Base-by-base conservation (phyloP, 352 stramenopile genomes). In the Pythium brachiatum region DNA sequence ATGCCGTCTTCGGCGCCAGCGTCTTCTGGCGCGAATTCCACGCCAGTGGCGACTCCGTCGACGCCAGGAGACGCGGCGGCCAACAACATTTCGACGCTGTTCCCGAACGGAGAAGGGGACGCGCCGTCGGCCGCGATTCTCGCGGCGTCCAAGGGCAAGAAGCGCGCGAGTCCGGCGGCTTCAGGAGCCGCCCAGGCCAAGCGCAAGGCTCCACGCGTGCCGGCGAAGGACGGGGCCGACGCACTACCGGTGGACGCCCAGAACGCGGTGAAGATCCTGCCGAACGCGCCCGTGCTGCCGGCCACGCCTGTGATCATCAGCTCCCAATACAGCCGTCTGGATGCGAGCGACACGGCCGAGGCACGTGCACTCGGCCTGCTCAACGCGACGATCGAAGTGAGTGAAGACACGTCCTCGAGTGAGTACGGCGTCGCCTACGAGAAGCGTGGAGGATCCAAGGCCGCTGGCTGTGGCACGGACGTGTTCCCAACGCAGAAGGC, bases 381-480 rank as follows among this genome's bases (percentile, higher is more conserved):
- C 56, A 74, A 78, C 13, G 46, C 59, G 13, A 68, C 75, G 16
- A 68, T 89, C 25, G 60, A 74, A 21, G 64, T 92, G 29, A 80
- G 66, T 25, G 26, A 53, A 18, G 83, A 92, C 59, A 58, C 76
- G 11, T 43, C 48, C 0, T 76, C 70, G 34, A 65, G 72, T 20
- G 79, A 89, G 41, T 92, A 83, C 59, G 83, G 83, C 62, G 69
- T 92, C 47, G 83, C 77, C 18, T 88, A 90, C 70, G 79, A 92
- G 62, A 92, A 90, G 68, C 82, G 83, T 34, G 83, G 83, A 32
- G 81, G 81, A 27, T 80, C 57, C 34, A 88, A 82, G 32, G 51
- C 53, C 0, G 53, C 78, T 0, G 83, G 83, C 25, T 89, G 79
- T 57, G 70, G 78, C 34, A 68, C 66, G 9, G 78, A 87, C 41